Base-by-base conservation (phyloP, 768 basidiomycete species). In the Crucibulum laeve region DNA sequence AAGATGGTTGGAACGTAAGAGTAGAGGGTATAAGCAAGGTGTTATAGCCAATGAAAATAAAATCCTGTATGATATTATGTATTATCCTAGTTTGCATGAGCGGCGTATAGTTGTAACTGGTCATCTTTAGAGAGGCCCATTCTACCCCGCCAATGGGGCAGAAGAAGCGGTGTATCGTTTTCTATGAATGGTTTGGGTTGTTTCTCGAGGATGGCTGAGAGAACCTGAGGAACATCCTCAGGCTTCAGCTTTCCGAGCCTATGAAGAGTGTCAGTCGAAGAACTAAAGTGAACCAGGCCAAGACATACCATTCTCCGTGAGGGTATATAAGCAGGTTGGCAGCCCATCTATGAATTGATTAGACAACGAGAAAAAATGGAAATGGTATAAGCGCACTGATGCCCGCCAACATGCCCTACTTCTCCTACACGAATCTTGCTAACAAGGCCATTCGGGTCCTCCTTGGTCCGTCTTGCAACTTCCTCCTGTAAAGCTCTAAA, bases 371-470 rank as follows among this genome's bases (percentile, higher is more conserved):
- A n/a, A 33, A 32, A 42, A 19, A 45, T 35, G 37, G 13, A 19
- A n/a, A 44, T 18, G 6, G 33, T 21, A 19, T 47, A 15, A 38
- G 57, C 82, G 57, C 55, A 87, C 89, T 87, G 73, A 62, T 93
- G 90, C 19, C 88, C 88, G 1, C 91, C 90, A 40, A 93, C 80
- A 60, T 93, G 90, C 2, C 76, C 84, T 4, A 84, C 76, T 49
- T 88, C 80, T 3, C 78, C 78, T 1, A 91, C 65, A 70, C 70
- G 52, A 48, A 79, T 46, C 28, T 55, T 49, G 4, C 47, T 50
- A 1, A 59, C 55, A 2, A 53, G 40, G 6, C 60, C 58, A 28
- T n/a, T 34, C 1, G 60, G 54, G 25, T 69, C 54, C 7, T 25
- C 47, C 35, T 61, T 47, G 17, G 56, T 59, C 38, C 71, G 69